Base-by-base conservation (phyloP, 306 rosid species). In the Acacia crassicarpa region DNA sequence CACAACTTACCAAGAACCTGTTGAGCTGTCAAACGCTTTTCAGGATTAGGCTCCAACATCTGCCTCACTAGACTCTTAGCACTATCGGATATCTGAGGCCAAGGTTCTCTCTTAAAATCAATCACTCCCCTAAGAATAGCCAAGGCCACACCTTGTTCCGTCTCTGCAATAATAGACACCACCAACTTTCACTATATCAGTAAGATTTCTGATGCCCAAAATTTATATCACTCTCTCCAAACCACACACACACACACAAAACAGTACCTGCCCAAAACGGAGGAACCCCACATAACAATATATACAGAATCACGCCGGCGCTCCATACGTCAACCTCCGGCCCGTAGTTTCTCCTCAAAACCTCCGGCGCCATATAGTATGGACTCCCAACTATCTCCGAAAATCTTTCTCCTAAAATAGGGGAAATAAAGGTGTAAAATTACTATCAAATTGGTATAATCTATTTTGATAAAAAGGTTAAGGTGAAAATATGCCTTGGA, bases 41-140 rank as follows among this genome's bases (percentile, higher is more conserved):
- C 89, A 12, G 94, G 98, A 79, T 94, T 97, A 0, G 90, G 97
- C 46, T 94, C 91, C 83, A 94, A 85, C 98, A 94, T 92, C 86
- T 86, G 91, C 80, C 86, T 76, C 25, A 94, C 98, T 49, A 94
- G 97, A 83, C 92, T 90, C 84, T 94, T 94, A 23, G 98, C 97
- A 87, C 92, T 84, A 62, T 92, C 97, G 6, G 98, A 94, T 84
- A 94, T 90, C 87, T 91, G 98, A 84, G 98, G 98, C 98, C 98
- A 94, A 27, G 98, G 98, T 77, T 92, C 97, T 88, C 94, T 89
- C 85, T 90, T 94, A 85, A 94, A 94, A 86, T 94, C 97, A 82
- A 94, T 85, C 71, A 89, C 91, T 7, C 98, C 90, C 78, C 98
- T 91, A 82, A 94, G 87, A 71, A 94, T 94, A n/a, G 97, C 97